Evolutionary conservation across 2,329 filamentous ascomycete genomes (phyloP).

Genomic region (Penicillium sp.): DNA sequence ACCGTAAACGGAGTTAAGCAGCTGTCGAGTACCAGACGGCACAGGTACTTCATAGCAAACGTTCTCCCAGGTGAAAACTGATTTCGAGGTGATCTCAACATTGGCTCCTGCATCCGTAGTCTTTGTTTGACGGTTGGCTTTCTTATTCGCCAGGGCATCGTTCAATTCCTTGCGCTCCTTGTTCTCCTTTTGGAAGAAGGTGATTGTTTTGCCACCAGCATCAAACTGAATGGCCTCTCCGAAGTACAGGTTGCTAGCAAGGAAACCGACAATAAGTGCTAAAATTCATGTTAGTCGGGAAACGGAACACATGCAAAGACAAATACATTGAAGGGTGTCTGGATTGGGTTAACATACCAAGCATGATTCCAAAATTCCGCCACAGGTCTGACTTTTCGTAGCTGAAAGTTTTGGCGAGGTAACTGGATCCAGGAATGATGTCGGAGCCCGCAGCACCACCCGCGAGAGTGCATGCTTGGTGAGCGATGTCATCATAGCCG

Average conservation of each 20-base stretch:
- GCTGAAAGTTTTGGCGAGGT: conserved; percentile 67
- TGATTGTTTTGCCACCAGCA: conserved; percentile 43
- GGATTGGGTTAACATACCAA: conserved; percentile 16
- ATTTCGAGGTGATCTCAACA: conserved; percentile 54
- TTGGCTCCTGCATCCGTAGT: conserved; percentile 41
- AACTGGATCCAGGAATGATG: conserved; percentile 64
- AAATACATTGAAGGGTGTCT: not conserved
- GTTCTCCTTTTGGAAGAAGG: conserved; percentile 43
- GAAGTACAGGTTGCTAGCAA: conserved; percentile 39
- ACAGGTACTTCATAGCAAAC: conserved; percentile 53
- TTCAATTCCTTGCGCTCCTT: conserved; percentile 40
- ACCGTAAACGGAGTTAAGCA: conserved; percentile 50
- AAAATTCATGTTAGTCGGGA: not conserved
- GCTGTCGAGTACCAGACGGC: conserved; percentile 44
- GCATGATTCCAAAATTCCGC: conserved; percentile 54
- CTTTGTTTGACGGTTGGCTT: conserved; percentile 35
- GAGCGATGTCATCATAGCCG: conserved; percentile 66
- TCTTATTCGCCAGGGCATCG: conserved; percentile 41
- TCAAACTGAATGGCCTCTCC: conserved; percentile 42
- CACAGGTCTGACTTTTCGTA: conserved; percentile 69
- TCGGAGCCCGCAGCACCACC: conserved; percentile 67
- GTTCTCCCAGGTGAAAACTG: conserved; percentile 56
- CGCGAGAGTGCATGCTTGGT: conserved; percentile 79
- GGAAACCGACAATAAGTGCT: conserved; percentile 34
- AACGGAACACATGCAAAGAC: not conserved